Evolutionary conservation across 2,329 filamentous ascomycete genomes (phyloP), one percentile per base, ranked within the genome.

Genomic region (Leptographium galeiforme): DNA sequence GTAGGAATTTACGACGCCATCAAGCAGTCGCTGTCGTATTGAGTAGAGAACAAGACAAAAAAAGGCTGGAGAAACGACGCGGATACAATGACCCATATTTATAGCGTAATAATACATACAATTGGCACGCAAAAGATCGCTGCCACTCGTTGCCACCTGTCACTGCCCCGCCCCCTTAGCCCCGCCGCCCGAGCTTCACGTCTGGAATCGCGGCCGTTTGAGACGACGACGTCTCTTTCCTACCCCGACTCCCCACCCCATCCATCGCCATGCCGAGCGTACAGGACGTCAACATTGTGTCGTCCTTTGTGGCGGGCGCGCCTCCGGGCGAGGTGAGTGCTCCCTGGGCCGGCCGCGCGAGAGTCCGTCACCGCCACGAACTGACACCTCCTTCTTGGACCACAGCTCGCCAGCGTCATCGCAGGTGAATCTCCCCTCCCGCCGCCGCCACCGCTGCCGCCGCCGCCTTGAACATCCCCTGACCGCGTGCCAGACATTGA

Each of bases 301-400:
- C 89, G 61, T 84, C 89, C 51, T 98, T 97, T 68, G 84, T 98
- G 60, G 84, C 95, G 73, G 88, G 89, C 65, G 89, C 93, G 63
- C 93, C 93, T 48, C 93, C 93, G 25, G 93, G 93, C 75, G 93
- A 98, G 85, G 91, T 95, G 80, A 63, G 72, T 68, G 59, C 25
- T 25, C 25, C 25, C 25, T 25, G 25, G 25, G 5, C 5, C 25
- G 25, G 25, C 5, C 25, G 25, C 25, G 25, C 25, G 25, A 25
- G 25, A 25, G 25, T 25, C 25, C 25, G 25, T 25, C 25, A 25
- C 25, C 25, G 25, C 25, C 25, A 25, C 25, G 2, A 5, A 25
- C 25, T 25, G 25, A 3, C 25, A 25, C 5, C 25, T 25, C 25
- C 25, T 25, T 25, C 25, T 25, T 25, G 25, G 25, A 5, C 25